Evolutionary conservation across 2,329 filamentous ascomycete genomes (phyloP).

Genomic region (Penicillium thymicola): DNA sequence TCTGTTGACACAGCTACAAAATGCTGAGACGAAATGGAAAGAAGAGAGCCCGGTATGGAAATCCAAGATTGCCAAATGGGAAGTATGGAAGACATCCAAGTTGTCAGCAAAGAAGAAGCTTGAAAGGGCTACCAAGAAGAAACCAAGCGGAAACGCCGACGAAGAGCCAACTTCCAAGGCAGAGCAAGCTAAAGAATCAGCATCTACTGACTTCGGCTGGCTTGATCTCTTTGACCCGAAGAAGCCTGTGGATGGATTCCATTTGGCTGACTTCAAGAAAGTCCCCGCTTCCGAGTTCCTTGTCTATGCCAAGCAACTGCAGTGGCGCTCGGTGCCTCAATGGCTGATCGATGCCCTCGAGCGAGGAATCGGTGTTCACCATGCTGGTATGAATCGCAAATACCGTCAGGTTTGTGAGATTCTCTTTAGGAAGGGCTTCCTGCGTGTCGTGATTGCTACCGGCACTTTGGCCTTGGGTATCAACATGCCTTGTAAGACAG

Average conservation of each 20-base stretch:
- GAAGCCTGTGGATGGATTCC: constrained; percentile 48
- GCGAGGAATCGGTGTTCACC: constrained; percentile 72
- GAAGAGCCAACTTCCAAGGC: constrained; percentile 51
- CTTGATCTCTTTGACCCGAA: constrained; percentile 68
- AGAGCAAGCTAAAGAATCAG: constrained; percentile 54
- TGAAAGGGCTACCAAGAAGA: constrained; percentile 36
- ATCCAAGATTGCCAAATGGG: constrained; percentile 56
- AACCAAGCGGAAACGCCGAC: constrained; percentile 37
- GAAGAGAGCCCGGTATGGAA: constrained; percentile 56
- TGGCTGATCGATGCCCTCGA: constrained; percentile 58
- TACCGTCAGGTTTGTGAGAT: constrained; percentile 63
- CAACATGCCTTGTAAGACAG: constrained; percentile 81
- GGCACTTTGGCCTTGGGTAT: constrained; percentile 74
- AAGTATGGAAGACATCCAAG: constrained; percentile 36
- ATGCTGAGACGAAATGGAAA: constrained; percentile 50
- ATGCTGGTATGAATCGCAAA: constrained; percentile 73
- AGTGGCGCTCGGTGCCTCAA: constrained; percentile 45
- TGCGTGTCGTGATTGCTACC: constrained; percentile 70
- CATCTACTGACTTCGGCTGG: constrained; percentile 52
- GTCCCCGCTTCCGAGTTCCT: constrained; percentile 58
- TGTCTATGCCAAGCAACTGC: constrained; percentile 51
- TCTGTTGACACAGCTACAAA: constrained; percentile 53
- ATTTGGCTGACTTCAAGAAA: constrained; percentile 62
- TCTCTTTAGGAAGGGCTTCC: constrained; percentile 57
- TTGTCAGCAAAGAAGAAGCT: constrained; percentile 47